Evolutionary conservation across 768 basidiomycete genomes (phyloP), one percentile per base, ranked within the genome.

Genomic region (Phlebiopsis flavidoalba): DNA sequence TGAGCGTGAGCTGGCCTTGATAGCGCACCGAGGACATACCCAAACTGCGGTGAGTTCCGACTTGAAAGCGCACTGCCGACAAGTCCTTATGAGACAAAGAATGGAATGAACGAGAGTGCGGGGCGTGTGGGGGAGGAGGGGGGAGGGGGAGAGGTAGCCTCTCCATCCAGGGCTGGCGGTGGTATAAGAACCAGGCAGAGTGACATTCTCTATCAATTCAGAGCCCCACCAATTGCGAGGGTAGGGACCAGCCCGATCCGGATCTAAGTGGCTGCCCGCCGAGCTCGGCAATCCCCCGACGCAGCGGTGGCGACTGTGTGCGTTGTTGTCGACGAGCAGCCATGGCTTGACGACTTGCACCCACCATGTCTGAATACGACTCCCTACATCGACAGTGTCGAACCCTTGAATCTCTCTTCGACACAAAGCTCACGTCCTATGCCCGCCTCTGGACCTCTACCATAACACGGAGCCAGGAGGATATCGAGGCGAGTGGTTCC

Each of bases 351-450:
- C 48, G n/a, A 49, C 48, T 21, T 26, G 24, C 17, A 11, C 35
- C 21, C 22, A 35, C 36, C 59, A 93, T 91, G 89, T 79, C 87
- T 60, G 85, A 78, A 65, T 95, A 95, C 77, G 96, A 98, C 66
- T 83, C 88, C 58, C 80, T 98, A 35, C 91, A 97, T 68, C 79
- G 94, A 57, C 94, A 96, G 73, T 93, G 93, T 75, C 82, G 95
- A 67, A 95, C 95, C 5, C 85, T 98, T 26, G 96, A 98, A 71
- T 93, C 93, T 50, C 81, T 93, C 22, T 90, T 98, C 64, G 93
- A 97, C 70, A 77, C 89, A 35, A 96, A 97, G 72, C 80, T 99
- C 33, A 93, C 93, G 0, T 80, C 92, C 10, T 98, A 98, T 74
- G 85, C 93, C 19, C 91, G 93, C 66, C 79, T 97, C 46, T n/a